Evolutionary conservation across 768 basidiomycete genomes (phyloP), one percentile per base, ranked within the genome.

Genomic region (Boletellus emodensis): DNA sequence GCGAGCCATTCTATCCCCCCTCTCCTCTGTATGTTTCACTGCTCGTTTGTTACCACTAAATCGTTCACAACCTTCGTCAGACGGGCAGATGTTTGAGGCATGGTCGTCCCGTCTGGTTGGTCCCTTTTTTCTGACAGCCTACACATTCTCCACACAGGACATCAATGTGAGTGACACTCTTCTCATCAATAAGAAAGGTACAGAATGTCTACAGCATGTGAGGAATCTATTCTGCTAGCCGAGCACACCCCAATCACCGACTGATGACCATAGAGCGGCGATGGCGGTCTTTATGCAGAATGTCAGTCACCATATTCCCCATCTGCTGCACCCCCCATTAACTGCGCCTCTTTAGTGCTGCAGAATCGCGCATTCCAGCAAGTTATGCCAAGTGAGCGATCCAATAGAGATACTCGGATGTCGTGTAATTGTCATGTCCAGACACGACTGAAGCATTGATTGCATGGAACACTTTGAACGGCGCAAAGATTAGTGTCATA

Each of bases 311-410:
- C 13, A 20, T 15, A 44, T 7, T 8, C n/a, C 8, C 5, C 4
- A 18, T 39, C 12, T 15, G 33, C 49, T 33, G n/a, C 6, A 3
- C 33, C 15, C 20, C 17, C 35, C 33, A 34, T 35, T 47, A 13
- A 45, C 46, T 7, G 2, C 17, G n/a, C n/a, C 34, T 17, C 33
- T 49, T 6, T 52, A 83, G 81, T 84, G 14, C 70, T 85, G 1
- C 83, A 81, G 62, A 86, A 86, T 57, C 72, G 83, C 12, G 83
- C 84, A 1, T 83, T 85, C 61, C 84, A 86, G 52, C 72, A 79
- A 50, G 81, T 83, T 20, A 72, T 73, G 2, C 75, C 82, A 15
- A 71, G 82, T 79, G 56, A 37, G 67, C 41, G 5, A 22, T 6
- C 0, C 2, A 20, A 38, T 33, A 1, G 38, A 22, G 34, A 4